Conservation (phyloP, 1,284 basidiomycete species). For the Cutaneotrichosporon cavernicola region DNA sequence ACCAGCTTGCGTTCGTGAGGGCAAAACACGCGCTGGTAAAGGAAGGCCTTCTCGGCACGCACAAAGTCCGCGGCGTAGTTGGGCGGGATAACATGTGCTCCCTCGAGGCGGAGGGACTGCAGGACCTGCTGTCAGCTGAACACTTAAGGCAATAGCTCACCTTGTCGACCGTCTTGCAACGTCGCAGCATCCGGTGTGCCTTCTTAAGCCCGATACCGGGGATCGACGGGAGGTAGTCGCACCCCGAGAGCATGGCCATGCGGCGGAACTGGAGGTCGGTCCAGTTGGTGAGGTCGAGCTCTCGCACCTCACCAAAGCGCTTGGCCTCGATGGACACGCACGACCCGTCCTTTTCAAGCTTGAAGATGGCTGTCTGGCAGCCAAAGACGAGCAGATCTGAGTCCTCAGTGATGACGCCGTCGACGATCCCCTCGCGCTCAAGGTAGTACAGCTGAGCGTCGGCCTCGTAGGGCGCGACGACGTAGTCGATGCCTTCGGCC, state of each 20-base stretch:
- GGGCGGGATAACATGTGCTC: slow-evolving; percentile 75
- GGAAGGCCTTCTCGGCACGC: slow-evolving; percentile 86
- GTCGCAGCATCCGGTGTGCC: slow-evolving; percentile 77
- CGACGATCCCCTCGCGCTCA: slow-evolving; percentile 76
- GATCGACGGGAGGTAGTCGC: slow-evolving; percentile 96
- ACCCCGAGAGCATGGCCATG: slow-evolving; percentile 96
- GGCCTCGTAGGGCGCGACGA: slow-evolving; percentile 98
- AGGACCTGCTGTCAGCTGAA: slow-evolving; percentile 54
- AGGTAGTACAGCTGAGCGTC: slow-evolving; percentile 95
- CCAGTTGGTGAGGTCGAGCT: slow-evolving; percentile 83
- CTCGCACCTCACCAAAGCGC: slow-evolving; percentile 70
- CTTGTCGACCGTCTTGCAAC: slow-evolving; percentile 82
- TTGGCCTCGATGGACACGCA: slow-evolving; percentile 76
- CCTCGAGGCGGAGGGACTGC: slow-evolving; percentile 75
- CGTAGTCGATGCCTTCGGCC: slow-evolving; percentile 73
- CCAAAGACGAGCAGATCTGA: slow-evolving; percentile 98
- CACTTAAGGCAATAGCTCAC: slow-evolving; percentile 49
- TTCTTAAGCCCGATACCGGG: slow-evolving; percentile 95
- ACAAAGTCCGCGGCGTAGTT: slow-evolving; percentile 68
- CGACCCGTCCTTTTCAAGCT: slow-evolving; percentile 74
- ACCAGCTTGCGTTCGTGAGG: slow-evolving; percentile 66
- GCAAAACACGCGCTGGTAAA: slow-evolving; percentile 91
- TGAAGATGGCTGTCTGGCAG: slow-evolving; percentile 73
- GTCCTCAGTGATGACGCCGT: slow-evolving; percentile 96
- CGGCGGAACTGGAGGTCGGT: slow-evolving; percentile 82